Evolutionary conservation across 2,329 filamentous ascomycete species (phyloP), one percentile per base, ranked within the genome.

Genomic region (Fusarium dimerum): DNA sequence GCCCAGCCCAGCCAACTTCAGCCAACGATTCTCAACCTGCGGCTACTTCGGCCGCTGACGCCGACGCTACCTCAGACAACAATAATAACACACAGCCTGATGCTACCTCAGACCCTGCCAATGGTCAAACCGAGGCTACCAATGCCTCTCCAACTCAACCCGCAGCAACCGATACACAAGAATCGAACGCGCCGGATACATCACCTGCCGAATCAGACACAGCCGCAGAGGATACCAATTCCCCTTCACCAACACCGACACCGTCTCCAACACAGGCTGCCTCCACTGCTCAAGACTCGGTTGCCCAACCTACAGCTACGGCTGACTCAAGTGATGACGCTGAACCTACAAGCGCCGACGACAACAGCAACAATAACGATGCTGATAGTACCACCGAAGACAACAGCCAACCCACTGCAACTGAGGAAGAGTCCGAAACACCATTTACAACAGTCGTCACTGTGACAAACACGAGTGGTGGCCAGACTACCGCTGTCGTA

Each of bases 371-470:
- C 43, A 36, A 36, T 15, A 36, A 36, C 32, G 32, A 36, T 36
- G 32, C 10, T 3, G 32, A 36, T 12, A 36, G 38, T 50, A 59
- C 51, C 29, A 56, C 38, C 44, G 52, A 59, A 36, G 43, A 38
- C 29, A 49, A 44, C 30, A 54, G 50, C 32, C 45, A 55, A 34
- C 12, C 55, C 29, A 45, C 59, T 20, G 13, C 46, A 10, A 47
- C 43, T 40, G 32, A 45, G 15, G 26, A 30, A 11, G 43, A 50
- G 18, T 55, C 57, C 10, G 47, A 62, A 41, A 45, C 60, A 11
- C n/a, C 59, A 36, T 52, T 54, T n/a, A 54, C 59, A 9, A 59
- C 65, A 2, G 47, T 67, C 3, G 42, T 67, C n/a, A 67, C 60
- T 15, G 56, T 68, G 4, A 65, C 61, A 10, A 59, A 61, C 38